Evolutionary conservation across 2,329 filamentous ascomycete species (phyloP).

Genomic region (Beauveria bassiana): DNA sequence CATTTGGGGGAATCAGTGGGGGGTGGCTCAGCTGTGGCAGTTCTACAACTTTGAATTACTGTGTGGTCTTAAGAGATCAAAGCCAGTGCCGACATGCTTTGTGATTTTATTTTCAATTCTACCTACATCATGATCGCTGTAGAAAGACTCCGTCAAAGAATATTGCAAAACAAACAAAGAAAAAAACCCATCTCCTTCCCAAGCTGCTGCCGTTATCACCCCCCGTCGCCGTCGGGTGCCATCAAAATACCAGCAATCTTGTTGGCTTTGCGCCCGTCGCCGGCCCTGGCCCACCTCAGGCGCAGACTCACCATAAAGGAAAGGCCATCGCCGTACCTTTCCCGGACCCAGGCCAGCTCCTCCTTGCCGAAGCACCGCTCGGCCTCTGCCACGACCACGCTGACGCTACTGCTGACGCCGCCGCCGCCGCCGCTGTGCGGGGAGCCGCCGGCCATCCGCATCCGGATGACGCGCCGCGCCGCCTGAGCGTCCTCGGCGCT

Average conservation of each 20-base stretch:
- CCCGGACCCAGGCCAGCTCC: not conserved
- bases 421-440: no score
- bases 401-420: not conserved
- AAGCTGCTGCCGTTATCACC: not conserved
- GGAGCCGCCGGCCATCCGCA: no score
- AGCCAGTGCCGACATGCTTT: no score
- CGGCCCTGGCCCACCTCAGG: not conserved
- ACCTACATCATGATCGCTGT: no score
- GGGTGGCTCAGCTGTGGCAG: no score
- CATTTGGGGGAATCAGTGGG: no score
- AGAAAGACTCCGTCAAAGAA: no score
- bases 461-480: not conserved
- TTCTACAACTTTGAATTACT: no score
- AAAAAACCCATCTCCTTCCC: not conserved
- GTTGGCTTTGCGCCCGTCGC: not conserved
- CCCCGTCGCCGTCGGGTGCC: not conserved
- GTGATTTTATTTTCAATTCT: no score
- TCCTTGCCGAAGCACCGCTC: not conserved
- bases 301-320: constrained; percentile 1
- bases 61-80: no score
- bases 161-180: not conserved
- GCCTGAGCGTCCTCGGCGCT: not conserved
- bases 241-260: not conserved
- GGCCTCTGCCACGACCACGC: not conserved
- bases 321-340: not conserved